These are phyloP conservation scores for Backusella luteola DNA, from an alignment of 192 early-diverging fungal genomes.

Conservation along the genomic window DNA sequence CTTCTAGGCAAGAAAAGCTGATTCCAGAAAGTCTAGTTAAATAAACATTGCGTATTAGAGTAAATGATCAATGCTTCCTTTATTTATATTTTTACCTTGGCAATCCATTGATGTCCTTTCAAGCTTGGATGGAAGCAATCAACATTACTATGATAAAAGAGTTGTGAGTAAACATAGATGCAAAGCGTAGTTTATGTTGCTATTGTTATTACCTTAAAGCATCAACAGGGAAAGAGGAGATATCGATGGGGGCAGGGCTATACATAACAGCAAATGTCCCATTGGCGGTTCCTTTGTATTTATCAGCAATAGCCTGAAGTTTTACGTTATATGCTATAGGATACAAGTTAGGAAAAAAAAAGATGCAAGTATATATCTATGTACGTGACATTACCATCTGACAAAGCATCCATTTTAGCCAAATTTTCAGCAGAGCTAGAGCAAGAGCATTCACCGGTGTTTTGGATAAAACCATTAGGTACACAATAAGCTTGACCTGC, in stretches of 20 bases:
- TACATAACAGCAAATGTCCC: conserved; percentile 21
- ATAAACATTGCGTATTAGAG: neutral
- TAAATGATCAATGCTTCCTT: neutral
- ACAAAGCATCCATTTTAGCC: conserved; percentile 19
- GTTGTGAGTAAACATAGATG: neutral
- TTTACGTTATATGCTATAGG: conserved; percentile 12
- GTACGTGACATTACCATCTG: conserved; percentile 1
- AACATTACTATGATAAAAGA: conserved; percentile 9
- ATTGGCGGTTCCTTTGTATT: conserved; percentile 11
- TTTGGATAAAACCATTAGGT: conserved; percentile 6
- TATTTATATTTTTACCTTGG: conserved; percentile 7
- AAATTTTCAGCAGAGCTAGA: neutral
- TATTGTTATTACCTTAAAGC: conserved; percentile 3
- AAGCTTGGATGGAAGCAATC: conserved; percentile 29
- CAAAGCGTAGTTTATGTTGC: neutral
- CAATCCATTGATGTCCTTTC: conserved; percentile 24
- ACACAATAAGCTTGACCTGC: conserved; percentile 16
- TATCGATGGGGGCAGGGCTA: conserved; percentile 7
- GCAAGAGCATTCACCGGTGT: conserved; percentile 14
- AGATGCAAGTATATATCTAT: neutral
- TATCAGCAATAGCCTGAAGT: conserved; percentile 12
- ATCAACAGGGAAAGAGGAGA: conserved; percentile 10
- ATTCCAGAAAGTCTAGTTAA: conserved; percentile 19
- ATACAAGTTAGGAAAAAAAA: neutral
- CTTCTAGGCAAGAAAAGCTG: conserved; percentile 12